Percentiles rank a stretch among this genome's conserved stretches.
These are phyloP conservation scores for Asterochloris erici DNA, from an alignment of 139 green algal genomes.

Conservation along the genomic window DNA sequence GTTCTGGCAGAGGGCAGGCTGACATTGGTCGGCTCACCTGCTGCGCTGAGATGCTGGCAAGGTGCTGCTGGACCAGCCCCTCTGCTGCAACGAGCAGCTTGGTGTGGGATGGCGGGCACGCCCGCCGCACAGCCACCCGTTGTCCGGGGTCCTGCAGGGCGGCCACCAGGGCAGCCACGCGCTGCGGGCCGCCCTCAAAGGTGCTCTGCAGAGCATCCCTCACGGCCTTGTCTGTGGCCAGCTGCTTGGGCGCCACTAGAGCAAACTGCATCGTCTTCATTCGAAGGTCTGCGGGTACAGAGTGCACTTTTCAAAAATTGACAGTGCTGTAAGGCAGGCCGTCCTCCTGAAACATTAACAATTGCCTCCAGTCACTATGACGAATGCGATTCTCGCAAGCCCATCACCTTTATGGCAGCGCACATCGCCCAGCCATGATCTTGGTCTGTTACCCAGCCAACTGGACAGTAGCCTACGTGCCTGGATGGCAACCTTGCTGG, in stretches of 20 bases:
- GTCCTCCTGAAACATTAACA: no score
- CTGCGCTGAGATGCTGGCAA: background rate
- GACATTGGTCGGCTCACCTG: no score
- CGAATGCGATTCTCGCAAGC: background rate
- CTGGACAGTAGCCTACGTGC: no score
- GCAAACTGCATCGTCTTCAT: no score
- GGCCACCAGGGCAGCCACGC: background rate
- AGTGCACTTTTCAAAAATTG: no score
- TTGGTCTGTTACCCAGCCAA: background rate
- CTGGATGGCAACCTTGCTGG: no score
- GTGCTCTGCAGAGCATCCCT: constrained; percentile 10
- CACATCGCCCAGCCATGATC: constrained; percentile 1
- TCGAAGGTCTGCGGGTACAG: no score
- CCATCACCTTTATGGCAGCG: background rate
- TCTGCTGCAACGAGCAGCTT: constrained; percentile 4
- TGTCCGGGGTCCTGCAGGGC: background rate
- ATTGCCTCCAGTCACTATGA: no score
- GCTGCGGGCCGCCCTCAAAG: background rate
- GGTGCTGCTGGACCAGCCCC: background rate
- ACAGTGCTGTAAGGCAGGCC: no score
- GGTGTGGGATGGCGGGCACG: background rate
- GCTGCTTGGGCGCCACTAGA: no score
- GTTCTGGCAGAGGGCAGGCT: no score
- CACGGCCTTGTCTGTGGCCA: constrained; percentile 5
- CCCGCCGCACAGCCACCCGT: constrained; percentile 1